Conservation (phyloP, 495 filamentous ascomycete genomes). For the Lasiosphaeris hirsuta region DNA sequence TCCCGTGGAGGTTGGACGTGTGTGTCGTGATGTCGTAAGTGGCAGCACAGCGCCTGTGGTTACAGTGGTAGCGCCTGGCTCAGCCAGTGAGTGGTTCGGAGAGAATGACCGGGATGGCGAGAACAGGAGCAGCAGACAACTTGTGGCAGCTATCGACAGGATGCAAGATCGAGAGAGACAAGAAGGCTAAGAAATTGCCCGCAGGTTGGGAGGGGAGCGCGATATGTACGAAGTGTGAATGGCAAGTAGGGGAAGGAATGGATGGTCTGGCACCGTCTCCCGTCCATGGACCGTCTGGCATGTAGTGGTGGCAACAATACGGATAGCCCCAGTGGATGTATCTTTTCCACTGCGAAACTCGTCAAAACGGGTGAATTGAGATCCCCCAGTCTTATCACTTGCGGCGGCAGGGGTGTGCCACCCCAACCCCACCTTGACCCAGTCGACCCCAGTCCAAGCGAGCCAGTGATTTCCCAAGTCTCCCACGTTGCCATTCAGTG, state of each 20-base stretch:
- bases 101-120: neutral
- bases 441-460: slow-evolving; percentile 8
- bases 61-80: neutral
- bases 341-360: slow-evolving; percentile 27
- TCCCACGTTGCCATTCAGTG: slow-evolving; percentile 13
- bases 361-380: slow-evolving; percentile 31
- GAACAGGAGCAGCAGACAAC: neutral
- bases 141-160: neutral
- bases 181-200: slow-evolving; percentile 2
- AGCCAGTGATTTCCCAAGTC: slow-evolving; percentile 17
- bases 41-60: neutral
- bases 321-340: slow-evolving; percentile 13
- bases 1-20: neutral
- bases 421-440: slow-evolving; percentile 4
- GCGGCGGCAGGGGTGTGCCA: slow-evolving; percentile 15
- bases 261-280: too few relatives aligned
- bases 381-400: slow-evolving; percentile 23
- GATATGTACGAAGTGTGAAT: slow-evolving; percentile 22
- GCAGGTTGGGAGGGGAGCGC: slow-evolving; percentile 2
- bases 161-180: neutral
- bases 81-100: slow-evolving; percentile 3
- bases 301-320: slow-evolving; percentile 20
- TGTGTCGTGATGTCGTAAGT: slow-evolving; percentile 8
- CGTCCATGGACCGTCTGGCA: too few relatives aligned
- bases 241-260: neutral